phyloP scores from a whole-genome alignment of 192 early-diverging fungal genomes.

The Podila minutissima region DNA sequence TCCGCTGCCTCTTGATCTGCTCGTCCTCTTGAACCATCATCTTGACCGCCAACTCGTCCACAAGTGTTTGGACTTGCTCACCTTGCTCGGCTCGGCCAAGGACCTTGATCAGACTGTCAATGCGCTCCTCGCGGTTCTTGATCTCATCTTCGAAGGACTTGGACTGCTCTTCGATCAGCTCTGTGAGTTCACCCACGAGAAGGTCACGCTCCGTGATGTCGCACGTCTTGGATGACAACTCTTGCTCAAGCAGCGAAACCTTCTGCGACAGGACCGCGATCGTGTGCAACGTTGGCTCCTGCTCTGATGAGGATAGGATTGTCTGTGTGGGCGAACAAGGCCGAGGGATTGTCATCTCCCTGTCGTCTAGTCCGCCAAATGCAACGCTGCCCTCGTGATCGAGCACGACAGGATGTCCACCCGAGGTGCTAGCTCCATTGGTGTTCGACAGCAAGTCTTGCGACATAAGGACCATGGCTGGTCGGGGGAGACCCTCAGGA shows the following conservation, averaged over 20 bases:
- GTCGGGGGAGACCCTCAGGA: conserved; percentile 10
- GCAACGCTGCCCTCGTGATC: not conserved
- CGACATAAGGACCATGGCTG: conserved; percentile 29
- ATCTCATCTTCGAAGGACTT: conserved; percentile 21
- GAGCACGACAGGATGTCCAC: not conserved
- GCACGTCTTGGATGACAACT: conserved; percentile 35
- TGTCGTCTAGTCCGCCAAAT: not conserved
- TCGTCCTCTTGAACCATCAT: conserved; percentile 36
- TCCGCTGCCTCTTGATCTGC: conserved; percentile 17
- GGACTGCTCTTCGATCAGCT: conserved; percentile 38
- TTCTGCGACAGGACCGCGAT: conserved; percentile 44
- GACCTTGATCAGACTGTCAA: conserved; percentile 24
- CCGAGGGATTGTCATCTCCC: conserved; percentile 4
- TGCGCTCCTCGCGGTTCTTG: conserved; percentile 28
- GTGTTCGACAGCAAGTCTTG: not conserved
- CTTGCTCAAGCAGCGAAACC: conserved; percentile 38
- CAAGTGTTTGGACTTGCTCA: conserved; percentile 29
- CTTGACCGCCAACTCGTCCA: conserved; percentile 35
- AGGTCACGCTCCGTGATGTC: conserved; percentile 45
- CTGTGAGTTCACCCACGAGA: conserved; percentile 37
- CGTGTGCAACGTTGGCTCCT: conserved; percentile 33
- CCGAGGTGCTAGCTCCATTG: not conserved
- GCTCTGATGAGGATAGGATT: conserved; percentile 25
- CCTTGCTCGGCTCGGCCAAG: conserved; percentile 21
- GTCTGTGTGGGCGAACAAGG: conserved; percentile 31